A percentile compares a stretch with the other conserved stretches of the same genome.
phyloP scores from a whole-genome alignment of 176 grass and related monocot species.

The Ampelocalamus luodianensis region DNA sequence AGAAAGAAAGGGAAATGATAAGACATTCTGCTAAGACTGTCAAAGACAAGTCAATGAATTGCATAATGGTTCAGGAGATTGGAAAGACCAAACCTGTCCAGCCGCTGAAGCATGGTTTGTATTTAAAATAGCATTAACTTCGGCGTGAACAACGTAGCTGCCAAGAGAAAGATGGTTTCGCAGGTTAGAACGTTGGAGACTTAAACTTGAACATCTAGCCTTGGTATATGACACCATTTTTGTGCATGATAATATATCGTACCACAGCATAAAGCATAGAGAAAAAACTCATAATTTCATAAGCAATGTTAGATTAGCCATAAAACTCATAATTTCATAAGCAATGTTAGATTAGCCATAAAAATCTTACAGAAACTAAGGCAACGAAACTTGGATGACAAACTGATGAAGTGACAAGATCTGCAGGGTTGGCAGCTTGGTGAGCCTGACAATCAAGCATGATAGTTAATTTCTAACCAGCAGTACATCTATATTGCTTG shows the following conservation, averaged over 20 bases:
- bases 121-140: slow-evolving; percentile 98
- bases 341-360: slow-evolving; percentile 15
- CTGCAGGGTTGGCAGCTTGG: not conserved
- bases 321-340: slow-evolving; percentile 32
- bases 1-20: slow-evolving; percentile 35
- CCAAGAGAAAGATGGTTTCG: slow-evolving; percentile 29
- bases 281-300: slow-evolving; percentile 17
- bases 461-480: not conserved
- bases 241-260: slow-evolving; percentile 5
- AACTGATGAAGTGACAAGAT: slow-evolving; percentile 23
- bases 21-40: not conserved
- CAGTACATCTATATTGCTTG: not conserved
- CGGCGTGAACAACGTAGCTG: slow-evolving; percentile 98
- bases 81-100: slow-evolving; percentile 70
- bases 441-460: not conserved
- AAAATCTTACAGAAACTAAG: slow-evolving; percentile 9
- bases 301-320: slow-evolving; percentile 10
- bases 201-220: slow-evolving; percentile 18
- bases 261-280: not conserved
- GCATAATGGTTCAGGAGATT: slow-evolving; percentile 1
- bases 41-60: slow-evolving; percentile 6
- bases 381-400: slow-evolving; percentile 10
- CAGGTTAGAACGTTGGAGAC: slow-evolving; percentile 3
- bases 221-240: not conserved
- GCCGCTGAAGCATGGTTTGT: slow-evolving; percentile 97